These are phyloP conservation scores for Myriosclerotinia scirpicola DNA, from an alignment of 2,329 filamentous ascomycete genomes.

Conservation along the genomic window DNA sequence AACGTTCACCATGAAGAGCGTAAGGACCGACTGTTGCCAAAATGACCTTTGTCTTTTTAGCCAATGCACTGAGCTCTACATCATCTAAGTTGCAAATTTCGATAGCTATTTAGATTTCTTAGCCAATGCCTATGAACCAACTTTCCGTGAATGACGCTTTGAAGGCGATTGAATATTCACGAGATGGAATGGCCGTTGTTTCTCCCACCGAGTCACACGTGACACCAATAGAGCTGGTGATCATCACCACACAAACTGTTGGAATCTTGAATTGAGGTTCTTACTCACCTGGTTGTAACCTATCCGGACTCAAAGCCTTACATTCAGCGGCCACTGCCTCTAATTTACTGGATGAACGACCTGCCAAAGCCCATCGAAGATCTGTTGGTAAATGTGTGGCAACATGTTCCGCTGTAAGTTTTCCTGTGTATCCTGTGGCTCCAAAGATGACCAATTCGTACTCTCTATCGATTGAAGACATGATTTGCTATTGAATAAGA, in stretches of 20 bases:
- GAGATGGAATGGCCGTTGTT: background rate
- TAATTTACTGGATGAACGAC: slow-evolving; percentile 76
- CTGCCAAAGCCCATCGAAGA: slow-evolving; percentile 84
- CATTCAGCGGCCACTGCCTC: slow-evolving; percentile 66
- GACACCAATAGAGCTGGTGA: background rate
- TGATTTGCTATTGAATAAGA: background rate
- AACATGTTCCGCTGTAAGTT: slow-evolving; percentile 73
- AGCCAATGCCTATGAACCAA: background rate
- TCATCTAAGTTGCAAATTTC: slow-evolving; percentile 53
- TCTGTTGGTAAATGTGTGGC: slow-evolving; percentile 68
- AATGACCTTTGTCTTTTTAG: slow-evolving; percentile 56
- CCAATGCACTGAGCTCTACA: slow-evolving; percentile 49
- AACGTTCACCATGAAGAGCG: slow-evolving; percentile 54
- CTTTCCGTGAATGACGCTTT: too few relatives aligned
- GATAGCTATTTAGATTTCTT: slow-evolving; percentile 44
- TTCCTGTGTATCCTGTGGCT: slow-evolving; percentile 81
- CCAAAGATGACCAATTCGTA: slow-evolving; percentile 68
- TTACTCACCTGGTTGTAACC: slow-evolving; percentile 64
- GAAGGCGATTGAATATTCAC: background rate
- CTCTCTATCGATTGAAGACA: slow-evolving; percentile 38
- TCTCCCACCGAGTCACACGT: background rate
- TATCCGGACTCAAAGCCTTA: slow-evolving; percentile 65
- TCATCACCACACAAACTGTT: background rate
- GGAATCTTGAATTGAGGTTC: background rate
- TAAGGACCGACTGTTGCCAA: slow-evolving; percentile 63